Evolutionary conservation across 495 filamentous ascomycete genomes (phyloP), one percentile per base, ranked within the genome.

Genomic region (Penicillium robsamsonii): DNA sequence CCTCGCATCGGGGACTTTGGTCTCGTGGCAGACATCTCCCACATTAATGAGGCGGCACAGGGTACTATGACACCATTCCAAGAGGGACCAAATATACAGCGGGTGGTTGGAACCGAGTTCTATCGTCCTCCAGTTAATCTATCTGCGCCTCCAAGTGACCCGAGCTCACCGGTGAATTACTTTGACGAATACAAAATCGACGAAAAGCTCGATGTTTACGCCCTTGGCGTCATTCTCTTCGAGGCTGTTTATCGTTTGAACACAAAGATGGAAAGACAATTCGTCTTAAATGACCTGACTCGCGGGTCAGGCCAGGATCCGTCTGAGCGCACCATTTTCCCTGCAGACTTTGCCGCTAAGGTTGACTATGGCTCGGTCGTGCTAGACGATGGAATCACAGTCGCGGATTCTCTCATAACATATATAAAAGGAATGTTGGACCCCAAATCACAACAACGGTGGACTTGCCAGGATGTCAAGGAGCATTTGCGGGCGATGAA

Each of bases 1-100:
- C 80, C 80, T 11, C 72, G 77, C 3, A 82, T 83, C 42, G 79
- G 79, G 5, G 80, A 83, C 49, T 83, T 83, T 52, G 80, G 80
- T 30, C 71, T 81, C 0, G 79, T 81, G 6, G 78, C 79, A 40
- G 79, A 82, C 55, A 75, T 83, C 18, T 79, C 75, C 4, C 75
- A 76, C 52, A 40, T 75, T 6, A 65, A 73, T 45, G 69, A 72
- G 18, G 17, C 29, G 12, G 33, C 61, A 12, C 55, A 61, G 29
- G 64, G 46, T 8, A 38, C 64, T 2, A 44, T 55, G 9, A 59
- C 61, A 31, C 60, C 61, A 15, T 63, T 53, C 31, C 48, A 44
- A 6, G 40, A 62, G 13, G 57, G 63, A 1, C 57, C 57, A 17
- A 68, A 70, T 18, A 52, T 72, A 3, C 66, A 72, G 27, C 71